These are phyloP conservation scores for Candida neerlandica DNA, from an alignment of 1,139 yeast species.

Conservation along the genomic window DNA sequence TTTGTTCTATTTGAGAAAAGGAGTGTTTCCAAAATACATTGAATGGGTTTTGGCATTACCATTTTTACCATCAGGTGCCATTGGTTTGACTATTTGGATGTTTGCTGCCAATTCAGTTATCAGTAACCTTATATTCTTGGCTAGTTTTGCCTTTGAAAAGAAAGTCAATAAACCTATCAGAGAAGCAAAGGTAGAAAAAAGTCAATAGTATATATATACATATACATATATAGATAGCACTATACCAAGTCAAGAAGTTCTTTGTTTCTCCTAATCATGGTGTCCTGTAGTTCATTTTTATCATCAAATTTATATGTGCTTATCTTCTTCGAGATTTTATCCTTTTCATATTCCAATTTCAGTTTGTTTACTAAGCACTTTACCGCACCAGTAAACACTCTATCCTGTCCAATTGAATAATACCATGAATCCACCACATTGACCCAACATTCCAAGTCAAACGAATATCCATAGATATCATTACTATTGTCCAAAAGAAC, in stretches of 20 bases:
- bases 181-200: constrained; percentile 13
- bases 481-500: constrained; percentile 34
- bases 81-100: constrained; percentile 58
- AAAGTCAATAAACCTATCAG: constrained; percentile 26
- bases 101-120: constrained; percentile 39
- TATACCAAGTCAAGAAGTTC: constrained; percentile 10
- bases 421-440: constrained; percentile 54
- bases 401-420: constrained; percentile 19
- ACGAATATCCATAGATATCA: constrained; percentile 45
- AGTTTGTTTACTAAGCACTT: constrained; percentile 8
- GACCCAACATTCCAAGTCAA: constrained; percentile 47
- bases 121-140: constrained; percentile 27
- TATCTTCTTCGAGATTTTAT: constrained; percentile 21
- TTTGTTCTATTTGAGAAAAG: constrained; percentile 62
- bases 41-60: constrained; percentile 66
- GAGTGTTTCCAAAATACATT: constrained; percentile 56
- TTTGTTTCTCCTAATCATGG: constrained; percentile 25
- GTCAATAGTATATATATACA: not conserved
- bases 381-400: not conserved
- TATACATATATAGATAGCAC: not conserved
- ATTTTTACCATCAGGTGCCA: constrained; percentile 55
- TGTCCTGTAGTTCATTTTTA: constrained; percentile 22
- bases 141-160: constrained; percentile 31
- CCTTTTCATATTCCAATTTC: constrained; percentile 18
- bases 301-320: constrained; percentile 27